These are phyloP conservation scores for Fusarium temperatum DNA, from an alignment of 2,329 filamentous ascomycete species.

Conservation along the genomic window DNA sequence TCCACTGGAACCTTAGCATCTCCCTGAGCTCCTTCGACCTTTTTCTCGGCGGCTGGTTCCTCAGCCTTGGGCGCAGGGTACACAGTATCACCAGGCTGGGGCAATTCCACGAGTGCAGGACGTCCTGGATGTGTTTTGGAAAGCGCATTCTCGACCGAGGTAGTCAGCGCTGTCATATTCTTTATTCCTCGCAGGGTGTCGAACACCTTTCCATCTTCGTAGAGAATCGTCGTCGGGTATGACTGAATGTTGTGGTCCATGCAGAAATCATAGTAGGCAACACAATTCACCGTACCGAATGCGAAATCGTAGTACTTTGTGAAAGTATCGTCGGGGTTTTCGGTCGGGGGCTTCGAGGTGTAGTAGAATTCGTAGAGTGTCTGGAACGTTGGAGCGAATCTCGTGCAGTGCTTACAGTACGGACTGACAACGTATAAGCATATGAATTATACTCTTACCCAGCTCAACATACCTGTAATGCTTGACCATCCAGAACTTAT, in stretches of 20 bases:
- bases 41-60: conserved; percentile 28
- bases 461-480: conserved; percentile 70
- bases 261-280: conserved; percentile 84
- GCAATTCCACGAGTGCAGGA: conserved; percentile 72
- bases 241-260: conserved; percentile 69
- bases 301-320: conserved; percentile 87
- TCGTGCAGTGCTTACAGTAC: conserved; percentile 76
- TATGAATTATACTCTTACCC: background rate
- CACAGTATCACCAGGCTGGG: conserved; percentile 72
- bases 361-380: conserved; percentile 95
- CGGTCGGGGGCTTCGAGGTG: conserved; percentile 77
- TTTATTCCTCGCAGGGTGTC: conserved; percentile 73
- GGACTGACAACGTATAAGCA: conserved; percentile 54
- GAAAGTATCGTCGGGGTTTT: conserved; percentile 69
- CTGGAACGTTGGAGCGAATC: conserved; percentile 86
- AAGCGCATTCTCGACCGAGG: conserved; percentile 78
- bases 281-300: conserved; percentile 87
- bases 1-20: conserved; percentile 50
- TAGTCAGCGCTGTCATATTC: conserved; percentile 71
- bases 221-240: conserved; percentile 83
- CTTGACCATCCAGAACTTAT: conserved; percentile 66
- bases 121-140: conserved; percentile 84
- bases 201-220: conserved; percentile 76
- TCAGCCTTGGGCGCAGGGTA: conserved; percentile 42
- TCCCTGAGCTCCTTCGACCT: conserved; percentile 26